Percentiles rank a stretch among this genome's conserved stretches.
Evolutionary conservation across 306 rosid species (phyloP).

Genomic region (Gastrolobium bilobum): DNA sequence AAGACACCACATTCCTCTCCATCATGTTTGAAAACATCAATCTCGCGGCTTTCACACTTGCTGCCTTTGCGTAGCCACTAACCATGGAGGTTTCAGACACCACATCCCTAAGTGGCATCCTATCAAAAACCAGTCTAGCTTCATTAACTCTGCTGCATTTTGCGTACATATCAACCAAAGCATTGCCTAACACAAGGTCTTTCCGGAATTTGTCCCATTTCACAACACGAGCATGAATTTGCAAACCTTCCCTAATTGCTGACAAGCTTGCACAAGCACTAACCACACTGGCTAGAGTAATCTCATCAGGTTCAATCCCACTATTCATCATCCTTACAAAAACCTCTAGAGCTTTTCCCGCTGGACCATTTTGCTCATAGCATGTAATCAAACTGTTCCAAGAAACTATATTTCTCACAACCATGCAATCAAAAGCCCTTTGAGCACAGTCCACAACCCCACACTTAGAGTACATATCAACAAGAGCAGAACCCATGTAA

Average conservation of each 20-base stretch:
- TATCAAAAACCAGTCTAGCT: constrained; percentile 63
- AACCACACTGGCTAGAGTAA: constrained; percentile 70
- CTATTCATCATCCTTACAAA: constrained; percentile 63
- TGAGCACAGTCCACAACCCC: constrained; percentile 61
- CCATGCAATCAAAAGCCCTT: constrained; percentile 63
- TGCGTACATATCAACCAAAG: constrained; percentile 74
- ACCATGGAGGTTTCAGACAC: constrained; percentile 73
- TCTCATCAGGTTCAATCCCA: constrained; percentile 64
- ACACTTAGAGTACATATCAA: constrained; percentile 70
- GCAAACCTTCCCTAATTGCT: constrained; percentile 64
- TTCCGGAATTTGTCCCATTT: constrained; percentile 52
- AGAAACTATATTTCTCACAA: constrained; percentile 62
- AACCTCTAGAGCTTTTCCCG: constrained; percentile 57
- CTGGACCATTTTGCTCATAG: constrained; percentile 73
- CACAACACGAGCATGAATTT: constrained; percentile 61
- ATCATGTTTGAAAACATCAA: constrained; percentile 66
- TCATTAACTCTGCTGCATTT: constrained; percentile 60
- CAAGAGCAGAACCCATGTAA: constrained; percentile 66
- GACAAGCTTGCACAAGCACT: constrained; percentile 68
- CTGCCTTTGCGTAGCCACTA: constrained; percentile 67
- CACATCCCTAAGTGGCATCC: constrained; percentile 64
- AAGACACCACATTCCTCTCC: constrained; percentile 67
- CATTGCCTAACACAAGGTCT: constrained; percentile 66
- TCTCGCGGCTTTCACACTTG: constrained; percentile 64
- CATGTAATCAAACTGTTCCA: constrained; percentile 77